Evolutionary conservation across 129 eudicot genomes (phyloP), one percentile per base, ranked within the genome.

Genomic region (Saussurea involucrata): DNA sequence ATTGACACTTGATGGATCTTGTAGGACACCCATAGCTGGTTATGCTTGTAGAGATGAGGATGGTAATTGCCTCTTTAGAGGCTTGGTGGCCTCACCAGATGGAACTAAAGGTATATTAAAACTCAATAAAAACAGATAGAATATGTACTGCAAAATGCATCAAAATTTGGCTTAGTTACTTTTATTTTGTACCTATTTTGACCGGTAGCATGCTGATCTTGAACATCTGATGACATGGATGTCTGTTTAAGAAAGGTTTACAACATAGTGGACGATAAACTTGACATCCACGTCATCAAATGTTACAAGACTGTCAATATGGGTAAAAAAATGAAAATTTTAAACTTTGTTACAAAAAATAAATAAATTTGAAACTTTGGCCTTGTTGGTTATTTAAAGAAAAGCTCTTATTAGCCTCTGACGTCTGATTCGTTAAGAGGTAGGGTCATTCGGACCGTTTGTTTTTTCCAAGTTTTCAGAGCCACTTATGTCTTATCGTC

Each of bases 1-100:
- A 2, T 76, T 81, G 71, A 85, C 92, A 67, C 84, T 94, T 24
- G 97, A 94, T 20, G 96, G 97, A 22, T 94, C 98, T 9, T 94
- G 98, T 66, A 96, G 97, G 15, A 94, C 98, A 55, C 98, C 97
- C 24, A 94, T 94, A 42, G 97, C 98, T 6, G 98, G 98, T 68
- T 94, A 91, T 24, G 97, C 98, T 18, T 71, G 84, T 29, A 78
- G 86, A 60, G 96, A 91, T 17, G 89, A 89, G 73, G 83, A 88
- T 80, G 97, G 97, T 46, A 84, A 80, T 67, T 89, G 97, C 73
- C 31, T 87, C 44, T 94, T 94, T 78, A 89, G 81, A 84, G 97
- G 96, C 10, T 74, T 94, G 83, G 97, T 94, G 22, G 93, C 97
- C 33, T 94, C 97, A 3, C 96, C 97, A 29, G 98, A 94, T 82